These are phyloP conservation scores for Zoysia pacifica DNA, from an alignment of 176 grass and related monocot species.

Conservation along the genomic window DNA sequence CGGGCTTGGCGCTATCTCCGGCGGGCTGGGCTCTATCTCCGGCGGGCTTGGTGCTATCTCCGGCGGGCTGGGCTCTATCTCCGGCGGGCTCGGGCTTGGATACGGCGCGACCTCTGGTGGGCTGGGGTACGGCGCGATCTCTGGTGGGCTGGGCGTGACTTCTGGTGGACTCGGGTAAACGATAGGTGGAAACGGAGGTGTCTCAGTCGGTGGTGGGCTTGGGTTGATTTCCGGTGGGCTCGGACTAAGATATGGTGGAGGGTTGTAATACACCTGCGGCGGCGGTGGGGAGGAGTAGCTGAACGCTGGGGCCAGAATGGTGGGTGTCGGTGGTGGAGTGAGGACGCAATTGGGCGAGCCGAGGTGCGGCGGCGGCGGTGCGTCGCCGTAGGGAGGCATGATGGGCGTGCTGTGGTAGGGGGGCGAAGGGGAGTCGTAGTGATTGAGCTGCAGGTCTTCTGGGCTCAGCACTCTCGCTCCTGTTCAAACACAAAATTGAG, in stretches of 20 bases:
- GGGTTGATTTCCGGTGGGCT: conserved; percentile 4
- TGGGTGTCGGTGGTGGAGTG: conserved; percentile 40
- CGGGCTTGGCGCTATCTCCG: background rate
- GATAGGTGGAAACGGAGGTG: background rate
- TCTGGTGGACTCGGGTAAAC: conserved; percentile 20
- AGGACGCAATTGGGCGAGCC: conserved; percentile 46
- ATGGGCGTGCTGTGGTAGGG: conserved; percentile 54
- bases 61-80: background rate
- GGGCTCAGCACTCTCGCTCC: conserved; percentile 37
- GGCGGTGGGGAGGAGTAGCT: conserved; percentile 43
- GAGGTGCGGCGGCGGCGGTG: background rate
- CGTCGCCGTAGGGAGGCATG: conserved; percentile 51
- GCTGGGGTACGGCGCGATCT: conserved; percentile 8
- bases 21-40: background rate
- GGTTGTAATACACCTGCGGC: conserved; percentile 12
- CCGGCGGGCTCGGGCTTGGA: background rate
- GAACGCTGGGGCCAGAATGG: conserved; percentile 29
- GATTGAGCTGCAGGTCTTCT: conserved; percentile 39
- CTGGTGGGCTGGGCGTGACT: conserved; percentile 4
- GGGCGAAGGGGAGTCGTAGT: conserved; percentile 41
- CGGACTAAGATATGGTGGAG: conserved; percentile 28
- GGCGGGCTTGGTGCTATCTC: background rate
- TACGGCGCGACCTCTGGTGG: background rate
- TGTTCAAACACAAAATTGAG: background rate
- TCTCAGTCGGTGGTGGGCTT: background rate